Percentiles rank a stretch among this genome's conserved stretches.
These are phyloP conservation scores for Gyrodon lividus DNA, from an alignment of 768 basidiomycete species.

Conservation along the genomic window DNA sequence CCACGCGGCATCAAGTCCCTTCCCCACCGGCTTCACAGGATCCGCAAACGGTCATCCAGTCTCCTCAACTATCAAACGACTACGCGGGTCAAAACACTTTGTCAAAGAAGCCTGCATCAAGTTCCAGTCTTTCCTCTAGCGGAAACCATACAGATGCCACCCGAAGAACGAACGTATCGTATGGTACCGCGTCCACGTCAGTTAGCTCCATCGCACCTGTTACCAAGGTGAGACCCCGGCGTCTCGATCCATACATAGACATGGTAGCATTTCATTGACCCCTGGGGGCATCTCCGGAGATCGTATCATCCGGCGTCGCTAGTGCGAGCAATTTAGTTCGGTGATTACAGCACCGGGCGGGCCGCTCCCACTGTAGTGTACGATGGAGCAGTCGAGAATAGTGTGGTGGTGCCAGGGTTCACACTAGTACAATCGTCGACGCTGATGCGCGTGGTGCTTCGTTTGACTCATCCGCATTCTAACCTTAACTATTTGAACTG, in stretches of 20 bases:
- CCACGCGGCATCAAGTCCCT: slow-evolving; percentile 19
- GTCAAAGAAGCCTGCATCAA: slow-evolving; percentile 28
- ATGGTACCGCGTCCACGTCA: slow-evolving; percentile 21
- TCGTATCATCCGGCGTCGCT: slow-evolving; percentile 11
- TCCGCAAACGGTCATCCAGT: slow-evolving; percentile 5
- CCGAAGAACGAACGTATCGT: slow-evolving; percentile 23
- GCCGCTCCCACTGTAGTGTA: not conserved
- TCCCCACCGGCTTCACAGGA: slow-evolving; percentile 18
- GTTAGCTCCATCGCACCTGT: slow-evolving; percentile 20
- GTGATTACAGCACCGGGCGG: slow-evolving; percentile 20
- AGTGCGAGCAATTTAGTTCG: slow-evolving; percentile 16
- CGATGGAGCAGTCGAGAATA: not conserved
- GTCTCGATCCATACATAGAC: slow-evolving; percentile 7
- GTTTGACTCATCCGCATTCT: slow-evolving; percentile 7
- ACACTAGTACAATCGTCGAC: not conserved
- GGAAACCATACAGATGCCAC: slow-evolving; percentile 28
- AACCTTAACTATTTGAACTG: slow-evolving; percentile 1
- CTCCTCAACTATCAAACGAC: slow-evolving; percentile 4
- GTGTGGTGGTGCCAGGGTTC: not conserved
- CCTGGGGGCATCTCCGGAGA: slow-evolving; percentile 12
- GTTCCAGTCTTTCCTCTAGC: slow-evolving; percentile 20
- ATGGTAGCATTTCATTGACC: slow-evolving; percentile 14
- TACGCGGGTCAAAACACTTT: slow-evolving; percentile 8
- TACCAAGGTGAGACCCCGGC: slow-evolving; percentile 20
- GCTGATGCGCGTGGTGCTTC: not conserved